A percentile compares a stretch with the other conserved stretches of the same genome.
phyloP scores from a whole-genome alignment of 2,329 filamentous ascomycete genomes.

The Penicillium sp. region DNA sequence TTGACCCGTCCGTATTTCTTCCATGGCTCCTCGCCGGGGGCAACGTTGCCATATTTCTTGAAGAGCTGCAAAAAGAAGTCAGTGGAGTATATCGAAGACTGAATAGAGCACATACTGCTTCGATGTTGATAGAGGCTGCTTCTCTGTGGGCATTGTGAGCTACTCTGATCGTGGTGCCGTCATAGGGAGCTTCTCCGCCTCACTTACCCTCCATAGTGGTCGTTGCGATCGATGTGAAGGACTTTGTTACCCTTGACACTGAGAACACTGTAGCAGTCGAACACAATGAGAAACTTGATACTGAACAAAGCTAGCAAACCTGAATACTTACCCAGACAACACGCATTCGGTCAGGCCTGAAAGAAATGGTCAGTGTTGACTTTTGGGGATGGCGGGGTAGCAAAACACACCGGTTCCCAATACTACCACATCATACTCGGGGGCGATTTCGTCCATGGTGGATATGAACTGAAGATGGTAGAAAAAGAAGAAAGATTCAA shows the following conservation, averaged over 20 bases:
- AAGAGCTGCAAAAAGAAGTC: slow-evolving; percentile 67
- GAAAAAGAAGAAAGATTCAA: slow-evolving; percentile 14
- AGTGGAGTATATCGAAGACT: slow-evolving; percentile 19
- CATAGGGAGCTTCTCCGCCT: slow-evolving; percentile 18
- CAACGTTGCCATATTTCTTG: slow-evolving; percentile 89
- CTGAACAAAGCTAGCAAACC: slow-evolving; percentile 18
- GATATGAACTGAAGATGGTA: slow-evolving; percentile 16
- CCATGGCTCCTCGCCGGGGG: slow-evolving; percentile 83
- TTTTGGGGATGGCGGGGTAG: slow-evolving; percentile 35
- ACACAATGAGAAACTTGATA: slow-evolving; percentile 19
- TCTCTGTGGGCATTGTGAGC: slow-evolving; percentile 59
- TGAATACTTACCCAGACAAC: slow-evolving; percentile 77
- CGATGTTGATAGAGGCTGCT: slow-evolving; percentile 93
- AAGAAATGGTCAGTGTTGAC: slow-evolving; percentile 31
- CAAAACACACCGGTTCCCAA: slow-evolving; percentile 81
- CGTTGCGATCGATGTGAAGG: slow-evolving; percentile 96
- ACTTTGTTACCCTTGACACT: slow-evolving; percentile 99
- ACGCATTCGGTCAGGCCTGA: slow-evolving; percentile 97
- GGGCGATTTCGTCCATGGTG: slow-evolving; percentile 95
- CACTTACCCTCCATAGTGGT: slow-evolving; percentile 93
- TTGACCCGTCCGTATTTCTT: slow-evolving; percentile 95
- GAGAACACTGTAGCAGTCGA: slow-evolving; percentile 64
- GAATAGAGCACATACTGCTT: slow-evolving; percentile 63
- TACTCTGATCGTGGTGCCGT: slow-evolving; percentile 19
- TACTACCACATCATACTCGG: slow-evolving; percentile 98